Conservation (phyloP, 495 filamentous ascomycete genomes). For the Penicillium diatomitis region DNA sequence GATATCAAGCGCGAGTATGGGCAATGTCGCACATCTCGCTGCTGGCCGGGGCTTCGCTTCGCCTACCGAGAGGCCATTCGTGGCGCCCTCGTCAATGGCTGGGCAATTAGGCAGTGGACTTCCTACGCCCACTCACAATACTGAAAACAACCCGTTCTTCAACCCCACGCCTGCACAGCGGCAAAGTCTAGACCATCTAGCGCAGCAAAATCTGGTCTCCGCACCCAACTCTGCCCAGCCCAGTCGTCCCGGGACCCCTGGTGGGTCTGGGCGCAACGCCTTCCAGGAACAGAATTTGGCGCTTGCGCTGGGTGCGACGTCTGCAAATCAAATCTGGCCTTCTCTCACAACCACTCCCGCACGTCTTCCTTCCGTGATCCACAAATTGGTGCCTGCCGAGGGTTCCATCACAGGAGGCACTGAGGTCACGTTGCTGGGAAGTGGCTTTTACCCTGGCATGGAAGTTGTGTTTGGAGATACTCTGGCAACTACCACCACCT, state of each 20-base stretch:
- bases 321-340: conserved; percentile 32
- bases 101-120: conserved; percentile 48
- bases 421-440: conserved; percentile 76
- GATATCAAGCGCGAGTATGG: conserved; percentile 24
- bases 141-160: conserved; percentile 44
- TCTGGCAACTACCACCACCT: conserved; percentile 70
- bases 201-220: conserved; percentile 50
- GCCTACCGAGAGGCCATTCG: conserved; percentile 37
- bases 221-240: conserved; percentile 56
- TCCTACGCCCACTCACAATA: conserved; percentile 51
- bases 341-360: conserved; percentile 31
- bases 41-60: conserved; percentile 34
- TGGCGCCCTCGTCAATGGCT: conserved; percentile 37
- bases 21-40: conserved; percentile 29
- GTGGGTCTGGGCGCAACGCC: conserved; percentile 34
- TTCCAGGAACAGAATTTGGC: conserved; percentile 31
- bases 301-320: conserved; percentile 22
- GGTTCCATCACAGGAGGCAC: conserved; percentile 75
- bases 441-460: conserved; percentile 67
- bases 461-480: conserved; percentile 81
- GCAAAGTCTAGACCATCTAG: conserved; percentile 48
- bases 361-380: conserved; percentile 49
- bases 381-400: conserved; percentile 71
- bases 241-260: conserved; percentile 38
- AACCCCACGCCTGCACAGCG: conserved; percentile 35